Percentiles rank a stretch among this genome's conserved stretches.
Evolutionary conservation across 495 filamentous ascomycete genomes (phyloP).

Genomic region (Penicillium angulare): DNA sequence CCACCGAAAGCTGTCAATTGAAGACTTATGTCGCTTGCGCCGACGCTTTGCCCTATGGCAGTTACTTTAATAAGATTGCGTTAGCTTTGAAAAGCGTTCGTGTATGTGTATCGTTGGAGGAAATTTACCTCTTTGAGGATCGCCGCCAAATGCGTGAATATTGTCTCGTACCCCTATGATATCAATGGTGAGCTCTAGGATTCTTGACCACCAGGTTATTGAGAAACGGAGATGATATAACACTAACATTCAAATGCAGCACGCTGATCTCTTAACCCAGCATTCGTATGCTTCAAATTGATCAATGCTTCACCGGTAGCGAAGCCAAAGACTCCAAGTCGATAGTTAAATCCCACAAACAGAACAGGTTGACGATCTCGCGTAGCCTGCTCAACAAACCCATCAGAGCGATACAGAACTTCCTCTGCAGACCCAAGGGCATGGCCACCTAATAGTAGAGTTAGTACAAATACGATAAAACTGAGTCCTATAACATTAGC

Average conservation of each 20-base stretch:
- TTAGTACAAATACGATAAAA: not conserved
- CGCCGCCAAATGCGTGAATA: slow-evolving; percentile 32
- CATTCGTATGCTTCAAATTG: slow-evolving; percentile 19
- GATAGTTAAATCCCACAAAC: slow-evolving; percentile 47
- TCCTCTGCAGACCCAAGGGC: slow-evolving; percentile 35
- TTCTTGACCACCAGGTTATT: too few species aligned
- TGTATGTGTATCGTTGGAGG: not conserved
- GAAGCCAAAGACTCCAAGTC: slow-evolving; percentile 35
- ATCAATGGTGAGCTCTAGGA: too few species aligned
- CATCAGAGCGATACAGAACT: slow-evolving; percentile 34
- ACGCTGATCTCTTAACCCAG: slow-evolving; percentile 28
- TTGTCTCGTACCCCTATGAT: slow-evolving; percentile 28
- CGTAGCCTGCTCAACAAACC: slow-evolving; percentile 37
- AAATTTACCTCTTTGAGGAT: slow-evolving; percentile 21
- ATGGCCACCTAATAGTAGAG: slow-evolving; percentile 33
- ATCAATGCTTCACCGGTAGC: slow-evolving; percentile 22
- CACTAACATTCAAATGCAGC: slow-evolving; percentile 27
- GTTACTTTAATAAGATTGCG: too few species aligned
- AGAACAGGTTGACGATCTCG: slow-evolving; percentile 34
- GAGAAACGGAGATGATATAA: not conserved
- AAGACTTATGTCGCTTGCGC: slow-evolving; percentile 36
- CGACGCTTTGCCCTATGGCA: slow-evolving; percentile 30
- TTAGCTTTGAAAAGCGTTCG: not conserved
- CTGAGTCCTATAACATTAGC: not conserved
- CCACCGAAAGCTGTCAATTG: slow-evolving; percentile 42